Evolutionary conservation across 805 yeast genomes (phyloP).

Genomic region (Scheffersomyces coipomensis): DNA sequence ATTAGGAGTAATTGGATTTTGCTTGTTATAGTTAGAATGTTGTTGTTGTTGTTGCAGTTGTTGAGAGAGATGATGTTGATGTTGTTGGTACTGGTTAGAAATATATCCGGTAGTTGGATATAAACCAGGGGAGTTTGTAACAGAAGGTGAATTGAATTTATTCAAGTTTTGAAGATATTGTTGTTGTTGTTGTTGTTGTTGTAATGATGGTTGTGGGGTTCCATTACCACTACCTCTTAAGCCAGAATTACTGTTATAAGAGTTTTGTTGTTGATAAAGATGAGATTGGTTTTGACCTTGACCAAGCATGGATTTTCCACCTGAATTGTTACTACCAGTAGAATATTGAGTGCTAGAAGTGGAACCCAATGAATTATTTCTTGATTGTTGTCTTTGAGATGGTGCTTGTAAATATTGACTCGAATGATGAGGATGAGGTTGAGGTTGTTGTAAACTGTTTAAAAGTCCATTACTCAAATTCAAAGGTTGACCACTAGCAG

Average conservation of each 20-base stretch:
- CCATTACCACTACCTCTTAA: conserved; percentile 2
- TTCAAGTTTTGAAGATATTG: conserved; percentile 13
- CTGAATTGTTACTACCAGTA: conserved; percentile 1
- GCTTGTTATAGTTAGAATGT: conserved; percentile 8
- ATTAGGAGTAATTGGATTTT: conserved; percentile 6
- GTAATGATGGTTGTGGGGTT: conserved; percentile 6
- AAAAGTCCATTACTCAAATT: conserved; percentile 28
- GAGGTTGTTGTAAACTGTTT: conserved; percentile 34
- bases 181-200: conserved; percentile 5
- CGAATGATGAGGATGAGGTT: conserved; percentile 20
- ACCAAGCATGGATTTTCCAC: not conserved
- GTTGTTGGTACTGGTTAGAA: not conserved
- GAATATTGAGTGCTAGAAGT: conserved; percentile 2
- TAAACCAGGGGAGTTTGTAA: conserved; percentile 21
- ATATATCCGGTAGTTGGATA: conserved; percentile 13
- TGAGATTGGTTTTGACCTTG: conserved; percentile 2
- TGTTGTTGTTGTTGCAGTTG: conserved; percentile 13
- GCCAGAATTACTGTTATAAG: conserved; percentile 2
- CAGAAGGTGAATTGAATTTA: conserved; percentile 17
- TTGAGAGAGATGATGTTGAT: not conserved
- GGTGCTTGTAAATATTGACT: conserved; percentile 9
- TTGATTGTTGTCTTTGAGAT: conserved; percentile 10
- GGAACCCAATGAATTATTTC: conserved; percentile 2
- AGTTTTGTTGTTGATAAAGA: conserved; percentile 1
- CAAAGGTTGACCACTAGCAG: conserved; percentile 47